Evolutionary conservation across 75 land plant species (phyloP).

Genomic region (Gnetum montanum): DNA sequence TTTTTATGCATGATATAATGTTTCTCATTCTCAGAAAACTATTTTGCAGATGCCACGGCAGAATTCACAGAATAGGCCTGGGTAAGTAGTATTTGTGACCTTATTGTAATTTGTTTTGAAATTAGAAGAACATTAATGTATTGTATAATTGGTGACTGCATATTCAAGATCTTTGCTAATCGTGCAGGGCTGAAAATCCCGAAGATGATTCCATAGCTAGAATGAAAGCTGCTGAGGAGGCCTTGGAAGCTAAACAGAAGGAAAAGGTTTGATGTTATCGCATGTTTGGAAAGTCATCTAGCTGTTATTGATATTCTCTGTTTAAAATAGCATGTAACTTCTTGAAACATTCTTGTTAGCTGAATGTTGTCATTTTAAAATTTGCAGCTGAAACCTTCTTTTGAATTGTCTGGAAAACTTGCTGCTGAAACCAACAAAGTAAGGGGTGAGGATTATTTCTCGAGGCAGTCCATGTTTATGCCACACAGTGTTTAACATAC

Average conservation of each 20-base stretch:
- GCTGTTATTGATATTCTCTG: background rate
- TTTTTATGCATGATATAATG: too few species aligned
- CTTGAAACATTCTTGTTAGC: background rate
- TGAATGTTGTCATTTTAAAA: slow-evolving; percentile 1
- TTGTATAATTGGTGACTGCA: too few species aligned
- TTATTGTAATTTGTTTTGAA: too few species aligned
- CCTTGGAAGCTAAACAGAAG: slow-evolving; percentile 66
- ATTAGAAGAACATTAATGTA: too few species aligned
- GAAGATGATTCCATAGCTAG: slow-evolving; percentile 44
- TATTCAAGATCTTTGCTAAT: too few species aligned
- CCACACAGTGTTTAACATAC: background rate
- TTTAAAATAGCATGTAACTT: background rate
- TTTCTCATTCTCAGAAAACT: too few species aligned
- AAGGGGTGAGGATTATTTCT: slow-evolving; percentile 50
- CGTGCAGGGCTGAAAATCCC: slow-evolving; percentile 31
- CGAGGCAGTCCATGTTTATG: too few species aligned
- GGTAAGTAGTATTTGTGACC: too few species aligned
- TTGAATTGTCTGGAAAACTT: slow-evolving; percentile 97
- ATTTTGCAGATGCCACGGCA: too few species aligned
- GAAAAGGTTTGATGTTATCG: slow-evolving; percentile 28
- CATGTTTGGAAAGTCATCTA: background rate
- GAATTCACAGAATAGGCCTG: too few species aligned
- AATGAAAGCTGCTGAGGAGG: slow-evolving; percentile 79
- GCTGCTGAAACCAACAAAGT: slow-evolving; percentile 95
- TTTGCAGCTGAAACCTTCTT: slow-evolving; percentile 82